Percentiles rank a stretch among this genome's conserved stretches.
Conservation (phyloP, 345 rosid genomes). For the Gossypium mustelinum region DNA sequence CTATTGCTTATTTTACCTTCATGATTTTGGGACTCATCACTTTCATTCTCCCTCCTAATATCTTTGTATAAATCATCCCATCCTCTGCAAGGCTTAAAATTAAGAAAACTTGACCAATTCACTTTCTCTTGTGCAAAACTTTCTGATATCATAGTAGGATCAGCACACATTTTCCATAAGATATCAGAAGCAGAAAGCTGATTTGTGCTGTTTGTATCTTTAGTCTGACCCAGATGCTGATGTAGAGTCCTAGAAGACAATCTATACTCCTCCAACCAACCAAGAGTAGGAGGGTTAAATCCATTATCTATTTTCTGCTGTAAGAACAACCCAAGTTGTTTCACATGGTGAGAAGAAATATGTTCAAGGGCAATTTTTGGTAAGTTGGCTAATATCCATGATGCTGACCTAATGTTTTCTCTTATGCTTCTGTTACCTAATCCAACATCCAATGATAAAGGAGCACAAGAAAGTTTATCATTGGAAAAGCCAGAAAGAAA, state of each 20-base stretch:
- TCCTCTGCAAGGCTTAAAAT: conserved; percentile 34
- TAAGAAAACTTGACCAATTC: conserved; percentile 39
- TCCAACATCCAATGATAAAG: conserved; percentile 29
- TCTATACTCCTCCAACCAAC: conserved; percentile 55
- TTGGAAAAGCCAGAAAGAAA: conserved; percentile 29
- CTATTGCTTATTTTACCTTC: conserved; percentile 31
- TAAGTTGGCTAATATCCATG: conserved; percentile 40
- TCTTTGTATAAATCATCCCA: conserved; percentile 55
- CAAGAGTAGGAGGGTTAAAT: conserved; percentile 43
- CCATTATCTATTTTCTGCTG: conserved; percentile 53
- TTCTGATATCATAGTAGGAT: conserved; percentile 55
- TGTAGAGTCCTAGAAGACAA: conserved; percentile 36
- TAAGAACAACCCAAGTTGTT: conserved; percentile 46
- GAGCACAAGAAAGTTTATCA: conserved; percentile 24
- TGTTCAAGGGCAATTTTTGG: conserved; percentile 42
- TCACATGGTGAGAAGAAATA: conserved; percentile 67
- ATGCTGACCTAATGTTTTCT: conserved; percentile 36
- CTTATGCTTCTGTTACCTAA: conserved; percentile 31
- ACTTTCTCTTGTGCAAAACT: conserved; percentile 55
- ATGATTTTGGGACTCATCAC: conserved; percentile 26
- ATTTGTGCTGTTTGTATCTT: conserved; percentile 32
- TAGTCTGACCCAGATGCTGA: conserved; percentile 28
- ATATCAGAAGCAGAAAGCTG: conserved; percentile 35
- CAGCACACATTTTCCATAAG: conserved; percentile 66
- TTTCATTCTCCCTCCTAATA: conserved; percentile 31